A percentile compares a stretch with the other conserved stretches of the same genome.
Evolutionary conservation across 2,329 filamentous ascomycete genomes (phyloP).

Genomic region (Penicillium expansum): DNA sequence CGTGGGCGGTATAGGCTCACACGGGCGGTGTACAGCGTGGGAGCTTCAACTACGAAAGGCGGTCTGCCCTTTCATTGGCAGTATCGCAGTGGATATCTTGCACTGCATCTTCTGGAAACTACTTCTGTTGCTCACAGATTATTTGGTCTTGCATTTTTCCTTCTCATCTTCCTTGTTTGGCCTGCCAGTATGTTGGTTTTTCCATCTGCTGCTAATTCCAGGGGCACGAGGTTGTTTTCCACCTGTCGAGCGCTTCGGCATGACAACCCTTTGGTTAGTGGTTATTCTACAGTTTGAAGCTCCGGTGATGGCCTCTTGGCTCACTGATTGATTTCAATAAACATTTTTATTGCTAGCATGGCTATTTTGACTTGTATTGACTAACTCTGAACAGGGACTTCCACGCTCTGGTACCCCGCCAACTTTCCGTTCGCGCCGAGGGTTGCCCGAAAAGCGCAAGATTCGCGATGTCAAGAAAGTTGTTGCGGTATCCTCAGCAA

Average conservation of each 20-base stretch:
- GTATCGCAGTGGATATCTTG: conserved; percentile 7
- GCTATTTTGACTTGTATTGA: not conserved
- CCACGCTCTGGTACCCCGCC: conserved; percentile 70
- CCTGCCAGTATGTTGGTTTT: not conserved
- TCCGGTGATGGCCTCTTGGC: not conserved
- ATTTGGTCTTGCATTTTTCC: not conserved
- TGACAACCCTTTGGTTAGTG: conserved; percentile 80
- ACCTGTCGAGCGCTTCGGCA: conserved; percentile 58
- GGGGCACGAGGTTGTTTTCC: conserved; percentile 55
- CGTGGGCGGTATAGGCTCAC: not conserved
- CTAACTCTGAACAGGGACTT: conserved; percentile 63
- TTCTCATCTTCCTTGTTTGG: not conserved
- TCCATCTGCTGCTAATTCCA: conserved; percentile 1
- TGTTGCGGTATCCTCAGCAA: conserved; percentile 95
- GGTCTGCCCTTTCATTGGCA: conserved; percentile 6
- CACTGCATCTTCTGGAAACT: not conserved
- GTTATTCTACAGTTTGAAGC: not conserved
- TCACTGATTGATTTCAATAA: not conserved
- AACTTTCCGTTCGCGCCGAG: conserved; percentile 70
- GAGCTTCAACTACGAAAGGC: not conserved
- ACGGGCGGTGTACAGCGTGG: not conserved
- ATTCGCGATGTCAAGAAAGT: conserved; percentile 85
- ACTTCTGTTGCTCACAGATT: not conserved
- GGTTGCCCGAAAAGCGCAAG: conserved; percentile 73
- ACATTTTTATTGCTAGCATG: not conserved